Evolutionary conservation across 768 basidiomycete genomes (phyloP).

Genomic region (Mycena kentingensis): DNA sequence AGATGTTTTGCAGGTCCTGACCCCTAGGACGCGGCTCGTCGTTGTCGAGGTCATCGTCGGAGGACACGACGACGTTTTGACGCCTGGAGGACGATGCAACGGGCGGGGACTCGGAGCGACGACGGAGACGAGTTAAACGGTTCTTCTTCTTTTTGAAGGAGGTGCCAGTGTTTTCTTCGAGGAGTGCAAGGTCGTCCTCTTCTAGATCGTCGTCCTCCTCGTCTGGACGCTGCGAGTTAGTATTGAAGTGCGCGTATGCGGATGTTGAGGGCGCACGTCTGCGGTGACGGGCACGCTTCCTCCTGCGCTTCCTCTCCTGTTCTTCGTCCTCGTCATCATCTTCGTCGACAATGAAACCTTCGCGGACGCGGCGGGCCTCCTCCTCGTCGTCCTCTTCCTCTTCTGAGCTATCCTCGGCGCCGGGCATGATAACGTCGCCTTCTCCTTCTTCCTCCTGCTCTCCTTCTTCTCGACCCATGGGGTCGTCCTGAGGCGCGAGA

Average conservation of each 20-base stretch:
- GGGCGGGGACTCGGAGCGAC: slow-evolving; percentile 72
- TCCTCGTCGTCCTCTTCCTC: slow-evolving; percentile 92
- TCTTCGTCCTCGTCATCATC: slow-evolving; percentile 87
- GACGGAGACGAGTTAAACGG: slow-evolving; percentile 66
- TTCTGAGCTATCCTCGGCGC: slow-evolving; percentile 77
- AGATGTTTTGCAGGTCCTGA: slow-evolving; percentile 71
- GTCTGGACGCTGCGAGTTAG: slow-evolving; percentile 29
- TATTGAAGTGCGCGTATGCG: background rate
- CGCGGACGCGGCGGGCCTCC: slow-evolving; percentile 74
- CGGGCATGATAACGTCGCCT: slow-evolving; percentile 56
- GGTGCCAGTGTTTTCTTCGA: slow-evolving; percentile 87
- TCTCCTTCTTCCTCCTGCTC: slow-evolving; percentile 60
- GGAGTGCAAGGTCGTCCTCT: slow-evolving; percentile 90
- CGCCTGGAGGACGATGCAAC: slow-evolving; percentile 62
- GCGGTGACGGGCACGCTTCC: slow-evolving; percentile 69
- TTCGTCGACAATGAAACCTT: slow-evolving; percentile 92
- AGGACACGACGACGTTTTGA: slow-evolving; percentile 64
- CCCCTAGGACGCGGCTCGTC: slow-evolving; percentile 56
- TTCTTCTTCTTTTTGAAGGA: slow-evolving; percentile 68
- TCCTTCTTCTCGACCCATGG: slow-evolving; percentile 60
- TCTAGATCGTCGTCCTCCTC: slow-evolving; percentile 74
- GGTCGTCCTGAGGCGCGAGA: slow-evolving; percentile 53
- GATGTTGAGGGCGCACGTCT: slow-evolving; percentile 39
- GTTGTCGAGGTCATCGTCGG: slow-evolving; percentile 74
- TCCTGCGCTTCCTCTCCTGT: slow-evolving; percentile 59